phyloP scores from a whole-genome alignment of 805 yeast genomes.

The Teunomyces tritomae region DNA sequence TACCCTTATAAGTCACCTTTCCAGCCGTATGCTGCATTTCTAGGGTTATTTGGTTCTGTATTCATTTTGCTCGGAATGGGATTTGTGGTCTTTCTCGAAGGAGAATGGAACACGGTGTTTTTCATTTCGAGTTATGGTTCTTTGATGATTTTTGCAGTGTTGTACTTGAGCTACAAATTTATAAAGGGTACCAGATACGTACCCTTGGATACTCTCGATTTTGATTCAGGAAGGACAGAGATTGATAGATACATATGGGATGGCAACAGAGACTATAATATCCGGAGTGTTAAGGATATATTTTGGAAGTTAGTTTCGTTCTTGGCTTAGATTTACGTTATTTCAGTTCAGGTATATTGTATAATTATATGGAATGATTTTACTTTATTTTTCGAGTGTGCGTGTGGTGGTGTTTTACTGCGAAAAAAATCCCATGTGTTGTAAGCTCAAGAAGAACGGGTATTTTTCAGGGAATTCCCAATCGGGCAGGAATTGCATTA shows the following conservation, averaged over 20 bases:
- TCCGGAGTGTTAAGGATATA: constrained; percentile 30
- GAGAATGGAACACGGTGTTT: constrained; percentile 57
- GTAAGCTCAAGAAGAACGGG: background rate
- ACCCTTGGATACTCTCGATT: constrained; percentile 69
- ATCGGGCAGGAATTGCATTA: background rate
- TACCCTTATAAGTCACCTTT: constrained; percentile 70
- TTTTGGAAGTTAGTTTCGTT: constrained; percentile 31
- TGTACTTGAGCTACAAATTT: constrained; percentile 55
- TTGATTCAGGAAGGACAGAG: constrained; percentile 82
- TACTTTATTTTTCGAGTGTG: too few relatives aligned
- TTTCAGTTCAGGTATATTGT: background rate
- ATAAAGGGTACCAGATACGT: constrained; percentile 63
- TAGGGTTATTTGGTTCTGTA: constrained; percentile 57
- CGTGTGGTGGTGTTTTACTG: background rate
- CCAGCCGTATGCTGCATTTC: constrained; percentile 66
- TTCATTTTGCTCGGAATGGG: constrained; percentile 58
- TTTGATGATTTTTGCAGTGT: constrained; percentile 47
- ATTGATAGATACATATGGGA: constrained; percentile 81
- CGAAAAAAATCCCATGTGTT: background rate
- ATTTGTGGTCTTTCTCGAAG: constrained; percentile 55
- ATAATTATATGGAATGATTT: background rate
- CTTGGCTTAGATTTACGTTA: constrained; percentile 22
- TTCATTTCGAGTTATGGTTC: constrained; percentile 69
- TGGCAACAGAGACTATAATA: constrained; percentile 53
- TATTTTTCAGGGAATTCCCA: background rate